Conservation (phyloP, 176 grass and related monocot species). For the barley (Hordeum vulgare) region MorexV3_pseudomolecules_assembly NC_058520.1:514362726-514363225, state of each 20-base stretch:
- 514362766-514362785: neutral
- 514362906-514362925: neutral
- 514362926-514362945: neutral
- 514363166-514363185: conserved; percentile 9
- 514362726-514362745: neutral
- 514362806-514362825: neutral
- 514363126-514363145: conserved; percentile 14
- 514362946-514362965: neutral
- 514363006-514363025: neutral
- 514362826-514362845: neutral
- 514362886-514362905: neutral
- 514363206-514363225: neutral
- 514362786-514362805: neutral
- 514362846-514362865: neutral
- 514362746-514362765: neutral
- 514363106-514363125: conserved; percentile 11
- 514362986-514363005: neutral
- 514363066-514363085: neutral
- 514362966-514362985: neutral
- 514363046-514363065: conserved; percentile 13
- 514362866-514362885: neutral
- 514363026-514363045: conserved; percentile 16
- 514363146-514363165: neutral
- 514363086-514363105: neutral
- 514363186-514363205: neutral